These are phyloP conservation scores for Houttuynia cordata DNA, from an alignment of 164 flowering plant species.

Conservation along the genomic window DNA sequence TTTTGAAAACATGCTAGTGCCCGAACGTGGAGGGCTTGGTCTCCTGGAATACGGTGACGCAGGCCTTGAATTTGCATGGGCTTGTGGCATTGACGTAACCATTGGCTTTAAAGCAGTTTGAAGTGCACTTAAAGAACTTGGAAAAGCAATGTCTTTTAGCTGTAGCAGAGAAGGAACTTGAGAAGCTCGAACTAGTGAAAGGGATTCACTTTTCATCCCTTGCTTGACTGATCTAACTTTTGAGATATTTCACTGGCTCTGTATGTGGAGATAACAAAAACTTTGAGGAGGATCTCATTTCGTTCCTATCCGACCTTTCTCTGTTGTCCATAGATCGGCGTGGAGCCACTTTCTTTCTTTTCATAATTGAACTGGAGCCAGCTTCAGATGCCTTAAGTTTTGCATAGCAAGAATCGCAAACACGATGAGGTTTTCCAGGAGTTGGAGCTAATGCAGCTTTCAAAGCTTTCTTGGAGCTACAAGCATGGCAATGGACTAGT, in stretches of 20 bases:
- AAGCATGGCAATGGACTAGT: too few species aligned
- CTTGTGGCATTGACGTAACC: slow-evolving; percentile 17
- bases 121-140: slow-evolving; percentile 40
- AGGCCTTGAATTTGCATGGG: too few species aligned
- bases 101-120: slow-evolving; percentile 41
- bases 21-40: slow-evolving; percentile 46
- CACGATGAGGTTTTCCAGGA: slow-evolving; percentile 59
- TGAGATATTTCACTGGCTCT: too few species aligned
- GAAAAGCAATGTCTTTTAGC: slow-evolving; percentile 51
- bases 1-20: slow-evolving; percentile 45
- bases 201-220: slow-evolving; percentile 25
- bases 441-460: slow-evolving; percentile 43
- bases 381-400: slow-evolving; percentile 40
- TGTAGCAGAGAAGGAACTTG: too few species aligned
- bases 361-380: slow-evolving; percentile 18
- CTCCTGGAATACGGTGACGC: too few species aligned
- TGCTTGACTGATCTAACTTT: slow-evolving; percentile 30
- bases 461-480: slow-evolving; percentile 37
- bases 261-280: too few species aligned
- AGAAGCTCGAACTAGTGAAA: slow-evolving; percentile 44
- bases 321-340: too few species aligned
- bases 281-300: too few species aligned
- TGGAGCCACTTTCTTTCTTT: slow-evolving; percentile 30
- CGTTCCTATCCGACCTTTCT: too few species aligned
- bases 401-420: slow-evolving; percentile 45